Percentiles rank a stretch among this genome's conserved stretches.
phyloP scores from a whole-genome alignment of 768 basidiomycete genomes.

The Amanita phalloides region DNA sequence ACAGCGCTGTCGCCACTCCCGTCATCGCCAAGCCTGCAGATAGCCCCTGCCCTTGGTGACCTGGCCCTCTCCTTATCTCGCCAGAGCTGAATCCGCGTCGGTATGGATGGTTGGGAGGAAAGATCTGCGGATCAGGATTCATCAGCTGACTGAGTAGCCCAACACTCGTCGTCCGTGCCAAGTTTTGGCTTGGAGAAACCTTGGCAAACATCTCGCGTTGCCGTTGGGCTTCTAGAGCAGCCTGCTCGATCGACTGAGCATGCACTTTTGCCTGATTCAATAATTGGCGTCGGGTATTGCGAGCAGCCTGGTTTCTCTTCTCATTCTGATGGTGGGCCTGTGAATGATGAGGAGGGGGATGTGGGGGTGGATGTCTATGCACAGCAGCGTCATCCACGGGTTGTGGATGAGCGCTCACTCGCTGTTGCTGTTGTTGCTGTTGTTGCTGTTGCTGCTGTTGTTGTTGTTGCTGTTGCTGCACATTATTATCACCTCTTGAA shows the following conservation, averaged over 20 bases:
- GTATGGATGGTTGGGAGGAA: slow-evolving; percentile 52
- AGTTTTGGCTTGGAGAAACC: slow-evolving; percentile 42
- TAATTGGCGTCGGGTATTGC: slow-evolving; percentile 7
- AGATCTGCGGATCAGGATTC: slow-evolving; percentile 56
- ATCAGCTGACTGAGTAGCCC: slow-evolving; percentile 61
- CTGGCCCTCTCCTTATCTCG: slow-evolving; percentile 24
- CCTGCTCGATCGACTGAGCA: slow-evolving; percentile 28
- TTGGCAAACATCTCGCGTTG: slow-evolving; percentile 68
- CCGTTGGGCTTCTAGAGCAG: slow-evolving; percentile 51
- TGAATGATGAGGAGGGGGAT: slow-evolving; percentile 7
- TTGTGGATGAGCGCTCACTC: background rate
- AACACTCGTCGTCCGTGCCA: slow-evolving; percentile 24
- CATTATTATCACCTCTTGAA: background rate
- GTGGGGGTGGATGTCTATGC: slow-evolving; percentile 16
- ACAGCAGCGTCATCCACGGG: slow-evolving; percentile 6
- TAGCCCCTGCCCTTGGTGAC: slow-evolving; percentile 8
- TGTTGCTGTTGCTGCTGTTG: slow-evolving; percentile 3
- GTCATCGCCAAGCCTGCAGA: slow-evolving; percentile 12
- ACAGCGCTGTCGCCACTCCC: slow-evolving; percentile 11
- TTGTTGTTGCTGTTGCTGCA: slow-evolving; percentile 2
- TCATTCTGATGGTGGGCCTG: slow-evolving; percentile 6
- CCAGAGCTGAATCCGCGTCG: slow-evolving; percentile 36
- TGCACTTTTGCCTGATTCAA: slow-evolving; percentile 16
- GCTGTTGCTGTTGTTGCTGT: slow-evolving; percentile 13
- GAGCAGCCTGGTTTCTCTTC: slow-evolving; percentile 12